Conservation (phyloP, 2,329 filamentous ascomycete species). For the Xylariaceae sp. region DNA sequence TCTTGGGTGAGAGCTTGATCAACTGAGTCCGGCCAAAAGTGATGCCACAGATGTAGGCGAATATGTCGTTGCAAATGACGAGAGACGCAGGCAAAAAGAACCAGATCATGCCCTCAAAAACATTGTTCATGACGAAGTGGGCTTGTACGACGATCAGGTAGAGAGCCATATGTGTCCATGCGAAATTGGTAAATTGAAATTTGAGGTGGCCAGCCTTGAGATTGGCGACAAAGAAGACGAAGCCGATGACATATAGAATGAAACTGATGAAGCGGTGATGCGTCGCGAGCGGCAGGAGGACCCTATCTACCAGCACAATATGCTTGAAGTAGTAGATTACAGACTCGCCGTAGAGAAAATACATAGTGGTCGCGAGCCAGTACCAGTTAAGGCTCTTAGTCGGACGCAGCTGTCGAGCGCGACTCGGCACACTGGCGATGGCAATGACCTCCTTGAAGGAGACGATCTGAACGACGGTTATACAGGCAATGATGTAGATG, state of each 20-base stretch:
- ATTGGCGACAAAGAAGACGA: conserved; percentile 96
- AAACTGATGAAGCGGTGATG: conserved; percentile 99
- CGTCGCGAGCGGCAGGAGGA: conserved; percentile 89
- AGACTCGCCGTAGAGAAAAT: conserved; percentile 97
- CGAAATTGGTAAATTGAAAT: conserved; percentile 99
- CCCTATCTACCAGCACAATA: conserved; percentile 91
- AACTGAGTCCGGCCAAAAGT: conserved; percentile 95
- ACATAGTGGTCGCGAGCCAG: conserved; percentile 98
- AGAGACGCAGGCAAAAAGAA: conserved; percentile 95
- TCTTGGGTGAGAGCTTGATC: conserved; percentile 98
- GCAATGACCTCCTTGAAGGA: conserved; percentile 99
- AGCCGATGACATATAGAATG: conserved; percentile 96
- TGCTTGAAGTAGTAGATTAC: conserved; percentile 99
- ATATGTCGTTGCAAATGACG: conserved; percentile 98
- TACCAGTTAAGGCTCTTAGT: conserved; percentile 99
- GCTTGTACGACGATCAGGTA: conserved; percentile 98
- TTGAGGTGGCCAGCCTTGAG: conserved; percentile 95
- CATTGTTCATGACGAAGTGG: conserved; percentile 99
- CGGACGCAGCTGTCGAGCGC: conserved; percentile 86
- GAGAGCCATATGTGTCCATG: conserved; percentile 99
- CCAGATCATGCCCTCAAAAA: conserved; percentile 99
- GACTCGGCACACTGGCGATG: conserved; percentile 92
- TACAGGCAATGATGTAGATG: conserved; percentile 93
- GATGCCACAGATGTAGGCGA: conserved; percentile 96
- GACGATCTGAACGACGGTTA: conserved; percentile 92